Evolutionary conservation across 2,329 filamentous ascomycete species (phyloP).

Genomic region (Balansia obtecta): DNA sequence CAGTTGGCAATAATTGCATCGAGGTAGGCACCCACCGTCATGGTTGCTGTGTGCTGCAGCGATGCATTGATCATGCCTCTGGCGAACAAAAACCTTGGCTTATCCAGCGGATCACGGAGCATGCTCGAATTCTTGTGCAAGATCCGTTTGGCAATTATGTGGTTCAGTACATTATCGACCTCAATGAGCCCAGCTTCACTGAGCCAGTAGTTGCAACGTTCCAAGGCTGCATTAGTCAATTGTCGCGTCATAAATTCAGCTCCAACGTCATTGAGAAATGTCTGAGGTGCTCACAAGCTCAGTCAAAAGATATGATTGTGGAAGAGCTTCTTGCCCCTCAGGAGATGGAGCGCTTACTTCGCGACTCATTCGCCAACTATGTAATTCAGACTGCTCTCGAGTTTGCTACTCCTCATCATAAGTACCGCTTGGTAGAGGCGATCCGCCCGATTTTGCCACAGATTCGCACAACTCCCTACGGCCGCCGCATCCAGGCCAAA

Average conservation of each 20-base stretch:
- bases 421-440: constrained; percentile 64
- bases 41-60: constrained; percentile 93
- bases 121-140: constrained; percentile 82
- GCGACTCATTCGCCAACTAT: constrained; percentile 93
- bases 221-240: constrained; percentile 54
- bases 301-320: constrained; percentile 69
- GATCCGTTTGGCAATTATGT: constrained; percentile 99
- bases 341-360: constrained; percentile 79
- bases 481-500: constrained; percentile 86
- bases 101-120: constrained; percentile 73
- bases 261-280: constrained; percentile 98
- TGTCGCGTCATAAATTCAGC: constrained; percentile 95
- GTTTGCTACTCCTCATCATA: constrained; percentile 62
- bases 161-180: constrained; percentile 94
- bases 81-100: constrained; percentile 80
- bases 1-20: constrained; percentile 76
- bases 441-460: constrained; percentile 75
- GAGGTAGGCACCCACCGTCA: constrained; percentile 93
- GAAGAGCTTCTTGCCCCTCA: constrained; percentile 62
- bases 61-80: constrained; percentile 94
- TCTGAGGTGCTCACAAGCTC: constrained; percentile 66
- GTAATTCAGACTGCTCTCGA: constrained; percentile 95
- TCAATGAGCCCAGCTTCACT: constrained; percentile 78
- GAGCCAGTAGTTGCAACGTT: constrained; percentile 79
- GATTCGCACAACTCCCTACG: constrained; percentile 86